phyloP scores from a whole-genome alignment of 176 grass and related monocot species.

The Ensete ventricosum region DNA sequence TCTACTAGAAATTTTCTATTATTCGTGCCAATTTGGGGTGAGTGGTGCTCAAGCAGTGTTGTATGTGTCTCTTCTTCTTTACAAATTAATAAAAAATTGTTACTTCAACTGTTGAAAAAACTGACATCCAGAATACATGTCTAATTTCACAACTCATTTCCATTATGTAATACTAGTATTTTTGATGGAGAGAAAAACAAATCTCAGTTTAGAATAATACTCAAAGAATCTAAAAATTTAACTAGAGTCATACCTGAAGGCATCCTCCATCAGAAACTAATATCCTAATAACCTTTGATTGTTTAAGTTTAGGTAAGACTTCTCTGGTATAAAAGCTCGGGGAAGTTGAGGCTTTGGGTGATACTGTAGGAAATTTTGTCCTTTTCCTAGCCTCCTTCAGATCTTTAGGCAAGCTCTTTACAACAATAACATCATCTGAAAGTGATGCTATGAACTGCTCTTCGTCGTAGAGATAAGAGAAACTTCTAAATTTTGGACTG shows the following conservation, averaged over 20 bases:
- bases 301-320: slow-evolving; percentile 68
- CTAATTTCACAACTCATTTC: no score
- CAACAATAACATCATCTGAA: slow-evolving; percentile 53
- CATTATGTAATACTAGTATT: no score
- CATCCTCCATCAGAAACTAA: slow-evolving; percentile 86
- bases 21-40: background rate
- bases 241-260: slow-evolving; percentile 55
- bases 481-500: slow-evolving; percentile 97
- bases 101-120: background rate
- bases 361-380: slow-evolving; percentile 84
- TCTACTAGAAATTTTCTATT: background rate
- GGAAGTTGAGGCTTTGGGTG: slow-evolving; percentile 50
- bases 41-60: background rate
- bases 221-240: background rate
- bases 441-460: slow-evolving; percentile 79
- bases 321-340: slow-evolving; percentile 62
- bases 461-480: slow-evolving; percentile 92
- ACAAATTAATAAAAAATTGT: background rate
- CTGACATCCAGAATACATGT: background rate
- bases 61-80: background rate
- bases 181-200: background rate
- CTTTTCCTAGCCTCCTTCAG: slow-evolving; percentile 88
- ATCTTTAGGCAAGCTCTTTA: slow-evolving; percentile 69
- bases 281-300: slow-evolving; percentile 88
- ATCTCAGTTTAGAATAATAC: background rate